phyloP scores from a whole-genome alignment of 2,329 filamentous ascomycete species.

The Lomentospora prolificans region DNA sequence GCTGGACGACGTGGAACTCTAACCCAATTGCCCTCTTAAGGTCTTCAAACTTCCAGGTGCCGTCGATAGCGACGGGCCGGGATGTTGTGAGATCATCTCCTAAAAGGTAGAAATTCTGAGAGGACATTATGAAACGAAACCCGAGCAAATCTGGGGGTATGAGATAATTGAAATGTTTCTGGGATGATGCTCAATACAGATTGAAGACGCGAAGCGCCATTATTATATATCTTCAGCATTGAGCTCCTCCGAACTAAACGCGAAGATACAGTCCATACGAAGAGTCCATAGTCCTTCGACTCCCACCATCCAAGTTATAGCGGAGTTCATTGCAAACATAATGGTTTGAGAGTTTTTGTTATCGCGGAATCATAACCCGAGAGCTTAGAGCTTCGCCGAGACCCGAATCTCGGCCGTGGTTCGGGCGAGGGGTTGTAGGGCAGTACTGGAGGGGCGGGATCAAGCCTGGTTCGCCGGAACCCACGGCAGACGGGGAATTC shows the following conservation, averaged over 20 bases:
- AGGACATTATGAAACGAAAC: constrained; percentile 23
- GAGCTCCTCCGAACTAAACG: not conserved
- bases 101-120: constrained; percentile 30
- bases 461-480: not conserved
- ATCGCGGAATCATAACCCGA: not conserved
- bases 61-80: constrained; percentile 26
- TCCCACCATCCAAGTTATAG: too few relatives aligned
- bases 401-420: not conserved
- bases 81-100: constrained; percentile 27
- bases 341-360: too few relatives aligned
- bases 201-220: too few relatives aligned
- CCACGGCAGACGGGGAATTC: not conserved
- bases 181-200: too few relatives aligned
- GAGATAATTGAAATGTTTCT: too few relatives aligned
- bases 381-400: not conserved
- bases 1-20: constrained; percentile 32
- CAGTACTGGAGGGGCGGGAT: not conserved
- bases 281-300: too few relatives aligned
- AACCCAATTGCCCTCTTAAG: constrained; percentile 29
- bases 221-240: too few relatives aligned
- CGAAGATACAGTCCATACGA: too few relatives aligned
- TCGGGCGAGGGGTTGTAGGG: not conserved
- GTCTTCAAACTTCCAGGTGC: constrained; percentile 23
- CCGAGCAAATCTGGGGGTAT: too few relatives aligned
- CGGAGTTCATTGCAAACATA: too few relatives aligned